Evolutionary conservation across 2,329 filamentous ascomycete species (phyloP).

Genomic region (Coniochaeta hoffmannii): DNA sequence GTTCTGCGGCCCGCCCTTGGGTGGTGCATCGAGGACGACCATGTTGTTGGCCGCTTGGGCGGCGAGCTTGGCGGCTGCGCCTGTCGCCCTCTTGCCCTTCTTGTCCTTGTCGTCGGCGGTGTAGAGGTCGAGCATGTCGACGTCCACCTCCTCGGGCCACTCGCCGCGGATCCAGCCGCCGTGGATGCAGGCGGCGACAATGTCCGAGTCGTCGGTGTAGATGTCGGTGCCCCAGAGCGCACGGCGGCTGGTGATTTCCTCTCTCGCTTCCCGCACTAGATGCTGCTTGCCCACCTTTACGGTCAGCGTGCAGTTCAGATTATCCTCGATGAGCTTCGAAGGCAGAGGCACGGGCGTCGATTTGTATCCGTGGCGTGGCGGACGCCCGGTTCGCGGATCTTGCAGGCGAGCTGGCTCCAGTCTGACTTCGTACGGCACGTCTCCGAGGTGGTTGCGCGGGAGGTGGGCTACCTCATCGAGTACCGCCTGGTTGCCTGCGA

Average conservation of each 20-base stretch:
- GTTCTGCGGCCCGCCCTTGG: slow-evolving; percentile 51
- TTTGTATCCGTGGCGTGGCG: slow-evolving; percentile 22
- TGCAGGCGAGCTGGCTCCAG: slow-evolving; percentile 47
- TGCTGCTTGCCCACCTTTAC: slow-evolving; percentile 79
- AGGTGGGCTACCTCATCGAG: slow-evolving; percentile 63
- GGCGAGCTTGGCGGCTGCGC: slow-evolving; percentile 14
- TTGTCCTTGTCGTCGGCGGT: slow-evolving; percentile 13
- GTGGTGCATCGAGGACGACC: slow-evolving; percentile 44
- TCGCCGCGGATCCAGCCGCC: slow-evolving; percentile 86
- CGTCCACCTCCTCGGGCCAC: slow-evolving; percentile 73
- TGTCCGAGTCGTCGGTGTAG: slow-evolving; percentile 93
- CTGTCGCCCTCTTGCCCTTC: slow-evolving; percentile 24
- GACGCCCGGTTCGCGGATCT: slow-evolving; percentile 41
- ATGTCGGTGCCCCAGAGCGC: slow-evolving; percentile 90
- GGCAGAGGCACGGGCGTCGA: slow-evolving; percentile 67
- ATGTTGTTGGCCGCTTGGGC: slow-evolving; percentile 28
- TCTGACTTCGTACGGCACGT: slow-evolving; percentile 69
- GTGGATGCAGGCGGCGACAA: slow-evolving; percentile 88
- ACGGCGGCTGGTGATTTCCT: slow-evolving; percentile 74
- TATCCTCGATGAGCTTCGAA: slow-evolving; percentile 60
- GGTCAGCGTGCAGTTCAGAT: slow-evolving; percentile 85
- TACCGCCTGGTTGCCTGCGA: slow-evolving; percentile 61
- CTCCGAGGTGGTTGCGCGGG: slow-evolving; percentile 75
- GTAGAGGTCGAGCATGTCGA: slow-evolving; percentile 55
- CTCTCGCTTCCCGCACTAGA: slow-evolving; percentile 59